Percentiles rank a stretch among this genome's conserved stretches.
These are phyloP conservation scores for Suhomyces sp. DNA, from an alignment of 805 yeast species.

Conservation along the genomic window DNA sequence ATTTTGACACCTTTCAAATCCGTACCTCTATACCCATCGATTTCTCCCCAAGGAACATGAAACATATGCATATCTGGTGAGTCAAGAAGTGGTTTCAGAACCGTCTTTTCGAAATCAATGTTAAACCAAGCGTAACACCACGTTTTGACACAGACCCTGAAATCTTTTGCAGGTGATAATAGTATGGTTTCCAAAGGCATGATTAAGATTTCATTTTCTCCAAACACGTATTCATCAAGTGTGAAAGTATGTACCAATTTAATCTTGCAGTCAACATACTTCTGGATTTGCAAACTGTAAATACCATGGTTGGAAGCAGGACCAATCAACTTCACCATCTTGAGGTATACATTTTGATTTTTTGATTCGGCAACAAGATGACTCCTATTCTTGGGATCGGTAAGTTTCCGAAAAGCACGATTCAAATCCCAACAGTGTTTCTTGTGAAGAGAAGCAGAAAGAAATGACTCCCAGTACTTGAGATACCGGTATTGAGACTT, in stretches of 20 bases:
- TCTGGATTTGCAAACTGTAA: background rate
- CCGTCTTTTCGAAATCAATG: too few species aligned
- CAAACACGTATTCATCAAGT: background rate
- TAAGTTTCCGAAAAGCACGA: background rate
- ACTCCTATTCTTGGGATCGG: background rate
- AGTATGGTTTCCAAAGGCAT: background rate
- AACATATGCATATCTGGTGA: background rate
- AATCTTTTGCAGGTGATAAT: background rate
- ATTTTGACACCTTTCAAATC: slow-evolving; percentile 49
- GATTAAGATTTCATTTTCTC: too few species aligned
- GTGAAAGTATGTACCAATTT: background rate
- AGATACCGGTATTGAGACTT: slow-evolving; percentile 67
- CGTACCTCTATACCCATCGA: slow-evolving; percentile 72
- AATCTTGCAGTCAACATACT: background rate
- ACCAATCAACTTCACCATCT: slow-evolving; percentile 1
- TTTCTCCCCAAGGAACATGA: slow-evolving; percentile 32
- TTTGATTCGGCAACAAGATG: background rate
- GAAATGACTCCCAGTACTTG: slow-evolving; percentile 45
- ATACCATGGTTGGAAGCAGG: background rate
- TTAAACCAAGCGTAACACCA: slow-evolving; percentile 34
- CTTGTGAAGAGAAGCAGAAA: too few species aligned
- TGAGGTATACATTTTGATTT: background rate
- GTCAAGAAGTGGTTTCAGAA: too few species aligned
- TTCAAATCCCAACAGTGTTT: background rate
- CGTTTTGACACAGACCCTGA: too few species aligned